phyloP scores from a whole-genome alignment of 768 basidiomycete genomes.

The Mrakia gelida region DNA sequence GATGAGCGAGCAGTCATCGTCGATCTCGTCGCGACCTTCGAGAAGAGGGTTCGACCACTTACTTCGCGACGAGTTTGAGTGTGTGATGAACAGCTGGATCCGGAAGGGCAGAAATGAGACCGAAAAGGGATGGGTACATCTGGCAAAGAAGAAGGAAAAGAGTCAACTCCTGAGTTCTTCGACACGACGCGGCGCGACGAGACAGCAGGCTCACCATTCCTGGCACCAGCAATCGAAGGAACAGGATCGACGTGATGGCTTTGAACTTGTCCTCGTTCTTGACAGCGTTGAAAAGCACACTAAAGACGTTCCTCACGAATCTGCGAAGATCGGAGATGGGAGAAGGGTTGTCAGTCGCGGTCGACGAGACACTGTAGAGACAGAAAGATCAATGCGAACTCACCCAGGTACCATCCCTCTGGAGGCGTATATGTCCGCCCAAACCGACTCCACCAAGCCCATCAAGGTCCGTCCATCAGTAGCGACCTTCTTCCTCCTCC shows the following conservation, averaged over 20 bases:
- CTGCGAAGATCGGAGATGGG: background rate
- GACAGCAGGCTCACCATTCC: background rate
- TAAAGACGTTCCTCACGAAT: constrained; percentile 3
- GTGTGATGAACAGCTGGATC: constrained; percentile 5
- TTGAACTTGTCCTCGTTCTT: constrained; percentile 9
- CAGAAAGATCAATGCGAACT: background rate
- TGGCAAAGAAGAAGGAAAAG: background rate
- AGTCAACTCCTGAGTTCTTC: background rate
- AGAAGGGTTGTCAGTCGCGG: background rate
- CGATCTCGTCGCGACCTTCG: background rate
- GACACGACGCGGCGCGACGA: background rate
- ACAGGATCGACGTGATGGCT: constrained; percentile 18
- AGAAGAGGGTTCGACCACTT: too few species aligned
- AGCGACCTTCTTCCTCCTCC: constrained; percentile 56
- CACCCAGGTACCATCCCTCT: constrained; percentile 10
- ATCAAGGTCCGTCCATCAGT: constrained; percentile 69
- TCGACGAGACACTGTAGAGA: background rate
- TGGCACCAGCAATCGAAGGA: constrained; percentile 15
- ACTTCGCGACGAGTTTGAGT: background rate
- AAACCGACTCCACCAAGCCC: constrained; percentile 57
- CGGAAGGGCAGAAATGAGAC: background rate
- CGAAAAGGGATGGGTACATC: constrained; percentile 13
- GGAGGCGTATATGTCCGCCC: constrained; percentile 11
- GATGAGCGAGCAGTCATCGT: background rate
- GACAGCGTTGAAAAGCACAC: constrained; percentile 6